Conservation (phyloP, 495 filamentous ascomycete genomes). For the Sabuloglossum arenarium region DNA sequence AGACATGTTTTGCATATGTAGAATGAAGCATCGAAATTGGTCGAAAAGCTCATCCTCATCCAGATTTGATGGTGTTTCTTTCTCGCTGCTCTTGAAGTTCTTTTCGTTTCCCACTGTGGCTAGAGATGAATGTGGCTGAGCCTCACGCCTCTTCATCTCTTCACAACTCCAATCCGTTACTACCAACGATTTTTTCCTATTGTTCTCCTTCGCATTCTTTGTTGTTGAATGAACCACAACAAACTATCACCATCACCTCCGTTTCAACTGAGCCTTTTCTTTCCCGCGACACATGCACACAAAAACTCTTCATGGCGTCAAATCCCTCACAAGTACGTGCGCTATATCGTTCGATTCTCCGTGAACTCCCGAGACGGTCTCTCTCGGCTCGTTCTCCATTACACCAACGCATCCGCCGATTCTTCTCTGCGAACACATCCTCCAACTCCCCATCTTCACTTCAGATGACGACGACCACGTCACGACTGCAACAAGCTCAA, state of each 20-base stretch:
- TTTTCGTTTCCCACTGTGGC: neutral
- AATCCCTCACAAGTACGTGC: slow-evolving; percentile 33
- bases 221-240: no score
- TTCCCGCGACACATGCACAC: neutral
- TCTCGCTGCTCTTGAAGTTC: neutral
- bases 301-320: neutral
- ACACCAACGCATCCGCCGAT: slow-evolving; percentile 21
- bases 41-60: neutral
- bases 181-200: no score
- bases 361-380: slow-evolving; percentile 61
- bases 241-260: no score
- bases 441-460: slow-evolving; percentile 35
- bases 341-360: slow-evolving; percentile 75
- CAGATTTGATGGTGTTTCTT: neutral
- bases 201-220: no score
- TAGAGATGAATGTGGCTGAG: neutral
- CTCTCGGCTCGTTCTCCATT: slow-evolving; percentile 28
- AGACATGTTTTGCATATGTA: neutral
- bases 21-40: neutral
- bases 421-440: slow-evolving; percentile 22
- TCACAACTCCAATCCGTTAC: no score
- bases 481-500: slow-evolving; percentile 35
- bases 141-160: neutral
- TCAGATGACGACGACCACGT: slow-evolving; percentile 3
- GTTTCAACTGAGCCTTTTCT: no score